Percentiles rank a stretch among this genome's conserved stretches.
phyloP scores from a whole-genome alignment of 2,329 filamentous ascomycete genomes.

The Cercospora nicotianae region DNA sequence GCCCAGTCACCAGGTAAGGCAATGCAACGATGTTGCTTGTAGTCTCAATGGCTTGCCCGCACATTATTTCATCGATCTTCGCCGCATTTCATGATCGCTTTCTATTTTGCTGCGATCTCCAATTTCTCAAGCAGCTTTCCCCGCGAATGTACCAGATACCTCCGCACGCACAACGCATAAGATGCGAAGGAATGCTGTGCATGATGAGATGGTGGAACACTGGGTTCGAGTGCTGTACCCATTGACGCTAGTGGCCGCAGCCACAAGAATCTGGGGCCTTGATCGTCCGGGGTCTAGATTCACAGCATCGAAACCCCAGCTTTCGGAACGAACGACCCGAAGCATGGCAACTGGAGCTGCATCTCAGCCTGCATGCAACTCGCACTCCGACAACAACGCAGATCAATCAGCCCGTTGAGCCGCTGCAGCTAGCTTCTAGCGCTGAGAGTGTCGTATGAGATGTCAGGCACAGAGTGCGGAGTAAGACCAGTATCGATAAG shows the following conservation, averaged over 20 bases:
- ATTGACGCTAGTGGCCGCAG: background rate
- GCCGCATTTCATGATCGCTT: background rate
- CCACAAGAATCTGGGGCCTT: background rate
- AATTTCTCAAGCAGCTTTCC: background rate
- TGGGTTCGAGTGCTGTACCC: background rate
- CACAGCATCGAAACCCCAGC: background rate
- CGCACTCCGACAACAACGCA: background rate
- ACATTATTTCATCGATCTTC: background rate
- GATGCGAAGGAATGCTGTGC: background rate
- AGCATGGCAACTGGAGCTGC: background rate
- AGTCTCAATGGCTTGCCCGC: background rate
- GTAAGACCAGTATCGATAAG: background rate
- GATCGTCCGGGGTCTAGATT: background rate
- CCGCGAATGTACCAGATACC: background rate
- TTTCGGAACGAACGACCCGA: background rate
- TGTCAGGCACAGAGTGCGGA: constrained; percentile 13
- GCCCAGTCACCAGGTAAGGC: constrained; percentile 3
- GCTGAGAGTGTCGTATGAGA: constrained; percentile 12
- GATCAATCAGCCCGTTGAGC: background rate
- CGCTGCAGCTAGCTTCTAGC: constrained; percentile 10
- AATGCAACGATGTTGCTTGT: constrained; percentile 4
- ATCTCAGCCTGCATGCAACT: background rate
- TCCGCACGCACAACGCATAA: background rate
- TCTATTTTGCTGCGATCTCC: background rate
- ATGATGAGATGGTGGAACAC: background rate